phyloP scores from a whole-genome alignment of 2,329 filamentous ascomycete genomes.

The Tolypocladium endophyticum region DNA sequence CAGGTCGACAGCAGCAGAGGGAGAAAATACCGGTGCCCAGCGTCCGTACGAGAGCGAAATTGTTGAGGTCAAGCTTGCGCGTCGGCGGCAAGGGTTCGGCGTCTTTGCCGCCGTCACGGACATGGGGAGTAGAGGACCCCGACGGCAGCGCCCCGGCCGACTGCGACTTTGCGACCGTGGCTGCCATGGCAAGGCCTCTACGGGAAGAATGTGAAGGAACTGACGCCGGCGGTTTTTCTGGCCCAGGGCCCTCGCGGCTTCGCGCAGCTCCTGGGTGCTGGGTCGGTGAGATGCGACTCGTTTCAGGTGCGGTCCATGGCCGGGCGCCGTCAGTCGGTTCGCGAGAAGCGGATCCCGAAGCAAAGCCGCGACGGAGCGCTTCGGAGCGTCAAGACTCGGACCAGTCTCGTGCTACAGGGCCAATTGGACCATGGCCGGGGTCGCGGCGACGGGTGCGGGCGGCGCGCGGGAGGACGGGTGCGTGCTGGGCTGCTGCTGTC shows the following conservation, averaged over 20 bases:
- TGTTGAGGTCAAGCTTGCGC: slow-evolving; percentile 25
- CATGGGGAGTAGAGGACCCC: slow-evolving; percentile 4
- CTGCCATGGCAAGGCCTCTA: slow-evolving; percentile 12
- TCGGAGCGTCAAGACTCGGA: not conserved
- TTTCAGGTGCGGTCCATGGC: slow-evolving; percentile 5
- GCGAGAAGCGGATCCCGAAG: not conserved
- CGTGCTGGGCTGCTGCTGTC: not conserved
- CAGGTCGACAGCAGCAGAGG: not conserved
- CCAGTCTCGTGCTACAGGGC: not conserved
- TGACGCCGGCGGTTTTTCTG: not conserved
- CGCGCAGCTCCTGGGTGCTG: not conserved
- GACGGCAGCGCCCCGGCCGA: slow-evolving; percentile 9
- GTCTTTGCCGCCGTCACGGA: not conserved
- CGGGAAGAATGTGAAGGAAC: not conserved
- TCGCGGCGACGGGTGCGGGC: not conserved
- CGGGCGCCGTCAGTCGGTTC: not conserved
- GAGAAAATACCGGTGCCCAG: slow-evolving; percentile 55
- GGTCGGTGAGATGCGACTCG: not conserved
- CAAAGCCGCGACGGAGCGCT: no score
- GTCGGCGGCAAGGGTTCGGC: slow-evolving; percentile 13
- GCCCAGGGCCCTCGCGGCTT: no score
- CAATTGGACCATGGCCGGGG: not conserved
- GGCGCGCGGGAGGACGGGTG: not conserved
- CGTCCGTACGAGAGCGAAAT: slow-evolving; percentile 66
- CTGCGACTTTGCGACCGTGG: slow-evolving; percentile 21